Evolutionary conservation across 1,284 basidiomycete genomes (phyloP), one percentile per base, ranked within the genome.

Genomic region (Fistulinella cinereoalba): DNA sequence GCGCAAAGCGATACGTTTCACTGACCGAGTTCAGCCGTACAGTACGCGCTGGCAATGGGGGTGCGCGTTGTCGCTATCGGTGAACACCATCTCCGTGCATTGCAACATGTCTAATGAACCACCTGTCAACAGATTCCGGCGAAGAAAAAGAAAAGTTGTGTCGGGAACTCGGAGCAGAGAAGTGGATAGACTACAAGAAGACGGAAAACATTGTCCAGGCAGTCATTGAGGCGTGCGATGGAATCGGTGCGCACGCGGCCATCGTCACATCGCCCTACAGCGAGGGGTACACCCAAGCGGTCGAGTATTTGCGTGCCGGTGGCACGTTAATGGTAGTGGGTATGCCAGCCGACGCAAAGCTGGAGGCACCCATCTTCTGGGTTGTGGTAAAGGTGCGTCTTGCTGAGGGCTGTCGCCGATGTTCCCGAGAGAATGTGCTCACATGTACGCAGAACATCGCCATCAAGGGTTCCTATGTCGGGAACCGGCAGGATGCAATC

Each of bases 61-160:
- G 78, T 89, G 49, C 80, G 83, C 23, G 86, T 92, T 33, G 81
- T 94, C 52, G 91, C 88, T 16, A 80, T 92, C 61, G 88, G 79
- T 75, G 53, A 39, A 65, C 31, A 18, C 32, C 6, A 34, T 6
- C 18, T 6, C 13, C 12, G 6, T 15, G 11, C 13, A 15, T 31
- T 29, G n/a, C 29, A 31, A 15, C 10, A 9, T 18, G n/a, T 7
- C 32, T n/a, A n/a, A n/a, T n/a, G n/a, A n/a, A n/a, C n/a, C n/a
- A n/a, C n/a, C 3, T 34, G 2, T 21, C 10, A 19, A 9, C 43
- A 76, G 83, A 90, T 57, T 82, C 83, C 3, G 89, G 91, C 27
- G 77, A 70, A 3, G 85, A 87, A 55, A 94, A 94, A 75, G 75
- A 78, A 58, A 71, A 81, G 41, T 75, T 94, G 13, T 81, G 79